A percentile compares a stretch with the other conserved stretches of the same genome.
phyloP scores from a whole-genome alignment of 768 basidiomycete species.

The Cystoderma amianthinum region DNA sequence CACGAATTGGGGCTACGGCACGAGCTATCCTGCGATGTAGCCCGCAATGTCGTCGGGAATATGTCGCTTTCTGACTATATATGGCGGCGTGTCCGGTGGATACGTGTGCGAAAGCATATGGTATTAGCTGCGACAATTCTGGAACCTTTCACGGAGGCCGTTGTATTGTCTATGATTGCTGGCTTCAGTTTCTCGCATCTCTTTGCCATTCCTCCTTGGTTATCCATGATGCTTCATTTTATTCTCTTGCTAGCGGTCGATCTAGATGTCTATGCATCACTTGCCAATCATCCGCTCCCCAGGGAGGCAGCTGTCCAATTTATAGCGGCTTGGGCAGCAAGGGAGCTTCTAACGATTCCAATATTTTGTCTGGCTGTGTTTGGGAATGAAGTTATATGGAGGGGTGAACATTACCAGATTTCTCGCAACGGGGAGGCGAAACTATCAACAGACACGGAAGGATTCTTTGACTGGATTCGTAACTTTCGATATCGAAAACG shows the following conservation, averaged over 20 bases:
- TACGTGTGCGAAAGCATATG: constrained; percentile 95
- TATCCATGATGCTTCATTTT: constrained; percentile 59
- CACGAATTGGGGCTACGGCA: constrained; percentile 87
- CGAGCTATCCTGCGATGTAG: constrained; percentile 87
- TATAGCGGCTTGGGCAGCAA: constrained; percentile 66
- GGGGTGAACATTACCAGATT: constrained; percentile 75
- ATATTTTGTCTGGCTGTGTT: constrained; percentile 81
- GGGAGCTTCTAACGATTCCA: constrained; percentile 83
- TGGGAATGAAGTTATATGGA: constrained; percentile 82
- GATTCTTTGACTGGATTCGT: constrained; percentile 16
- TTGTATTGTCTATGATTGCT: constrained; percentile 64
- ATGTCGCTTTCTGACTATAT: constrained; percentile 86
- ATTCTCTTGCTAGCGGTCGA: constrained; percentile 72
- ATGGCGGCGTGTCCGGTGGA: constrained; percentile 89
- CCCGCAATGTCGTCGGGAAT: constrained; percentile 80
- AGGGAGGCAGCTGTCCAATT: constrained; percentile 47
- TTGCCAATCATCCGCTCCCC: constrained; percentile 61
- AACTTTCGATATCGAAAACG: constrained; percentile 12
- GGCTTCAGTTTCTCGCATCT: constrained; percentile 46
- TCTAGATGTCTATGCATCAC: constrained; percentile 72
- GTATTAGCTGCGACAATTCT: constrained; percentile 76
- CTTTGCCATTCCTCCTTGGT: constrained; percentile 36
- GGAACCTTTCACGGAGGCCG: constrained; percentile 90
- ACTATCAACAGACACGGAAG: constrained; percentile 13
- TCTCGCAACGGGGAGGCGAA: constrained; percentile 66